Base-by-base conservation (phyloP, 1,284 basidiomycete genomes). In the Puccinia coronata region DNA sequence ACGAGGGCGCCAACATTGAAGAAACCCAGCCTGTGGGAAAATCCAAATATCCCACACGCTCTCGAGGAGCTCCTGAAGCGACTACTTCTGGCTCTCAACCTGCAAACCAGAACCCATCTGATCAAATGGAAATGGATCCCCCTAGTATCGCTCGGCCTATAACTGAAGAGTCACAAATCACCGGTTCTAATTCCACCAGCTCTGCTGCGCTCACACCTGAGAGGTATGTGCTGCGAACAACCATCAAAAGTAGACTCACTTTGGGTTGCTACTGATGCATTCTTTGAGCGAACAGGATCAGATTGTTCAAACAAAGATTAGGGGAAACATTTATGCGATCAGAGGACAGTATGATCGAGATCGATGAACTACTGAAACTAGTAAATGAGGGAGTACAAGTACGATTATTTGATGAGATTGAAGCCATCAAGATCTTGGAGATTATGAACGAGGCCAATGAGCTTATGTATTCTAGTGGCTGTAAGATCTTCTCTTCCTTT, bases 401-500 rank as follows among this genome's bases (percentile, higher is more conserved):
- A 31, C 43, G 43, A 23, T 20, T 31, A 49, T 71, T 71, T 28
- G 47, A 51, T 16, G 23, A 71, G 28, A 47, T 14, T 5, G 96
- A 98, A 86, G 96, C 93, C 9, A 88, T 91, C 83, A 87, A 88
- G 67, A 84, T 85, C 31, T 83, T 87, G 12, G 79, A 79, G 63
- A 82, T 82, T 57, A 98, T 98, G 96, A 89, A 91, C 74, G 91
- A 92, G 59, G 89, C 89, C 34, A 93, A 95, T 84, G 92, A 96
- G 86, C 88, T 98, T 83, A 95, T 98, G 93, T 89, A 94, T 84
- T 91, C 91, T 82, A 93, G 92, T 59, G 92, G 91, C 36, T 90
- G 78, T 80, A 73, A 80, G 78, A 51, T 18, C 18, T 5, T n/a
- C 16, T 57, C 14, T 25, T n/a, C 6, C 18, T 28, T 57, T 9